These are phyloP conservation scores for Fraxinus cuspidata DNA, from an alignment of 257 asterid species.

Conservation along the genomic window DNA sequence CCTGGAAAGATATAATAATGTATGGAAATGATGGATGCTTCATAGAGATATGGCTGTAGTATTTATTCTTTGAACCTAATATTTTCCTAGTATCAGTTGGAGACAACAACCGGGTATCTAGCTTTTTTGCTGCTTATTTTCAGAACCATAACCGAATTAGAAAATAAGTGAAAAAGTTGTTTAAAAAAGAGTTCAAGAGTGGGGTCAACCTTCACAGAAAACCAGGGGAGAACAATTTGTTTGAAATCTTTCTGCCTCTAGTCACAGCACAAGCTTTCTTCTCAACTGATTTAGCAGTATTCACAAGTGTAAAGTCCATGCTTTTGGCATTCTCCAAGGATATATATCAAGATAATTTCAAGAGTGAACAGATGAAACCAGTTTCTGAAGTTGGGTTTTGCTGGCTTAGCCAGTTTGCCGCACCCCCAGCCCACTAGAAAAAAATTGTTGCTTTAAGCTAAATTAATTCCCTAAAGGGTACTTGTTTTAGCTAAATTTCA, in stretches of 20 bases:
- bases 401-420: conserved; percentile 10
- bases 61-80: conserved; percentile 23
- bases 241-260: conserved; percentile 26
- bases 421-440: conserved; percentile 5
- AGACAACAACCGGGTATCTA: conserved; percentile 49
- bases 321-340: background rate
- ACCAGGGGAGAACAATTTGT: conserved; percentile 37
- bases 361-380: conserved; percentile 20
- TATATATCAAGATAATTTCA: background rate
- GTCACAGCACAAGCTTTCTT: conserved; percentile 33
- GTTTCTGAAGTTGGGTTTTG: conserved; percentile 32
- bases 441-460: conserved; percentile 17
- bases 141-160: conserved; percentile 39
- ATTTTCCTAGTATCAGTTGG: conserved; percentile 23
- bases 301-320: background rate
- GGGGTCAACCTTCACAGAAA: conserved; percentile 53
- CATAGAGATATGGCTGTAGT: conserved; percentile 24
- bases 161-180: conserved; percentile 22
- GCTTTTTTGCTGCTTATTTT: conserved; percentile 35
- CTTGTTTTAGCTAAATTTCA: conserved; percentile 27
- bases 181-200: conserved; percentile 27
- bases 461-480: conserved; percentile 11
- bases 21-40: conserved; percentile 27
- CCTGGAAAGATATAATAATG: conserved; percentile 42
- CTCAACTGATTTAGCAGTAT: background rate